These are phyloP conservation scores for Ceratocystis cacaofunesta DNA, from an alignment of 2,329 filamentous ascomycete species.

Conservation along the genomic window DNA sequence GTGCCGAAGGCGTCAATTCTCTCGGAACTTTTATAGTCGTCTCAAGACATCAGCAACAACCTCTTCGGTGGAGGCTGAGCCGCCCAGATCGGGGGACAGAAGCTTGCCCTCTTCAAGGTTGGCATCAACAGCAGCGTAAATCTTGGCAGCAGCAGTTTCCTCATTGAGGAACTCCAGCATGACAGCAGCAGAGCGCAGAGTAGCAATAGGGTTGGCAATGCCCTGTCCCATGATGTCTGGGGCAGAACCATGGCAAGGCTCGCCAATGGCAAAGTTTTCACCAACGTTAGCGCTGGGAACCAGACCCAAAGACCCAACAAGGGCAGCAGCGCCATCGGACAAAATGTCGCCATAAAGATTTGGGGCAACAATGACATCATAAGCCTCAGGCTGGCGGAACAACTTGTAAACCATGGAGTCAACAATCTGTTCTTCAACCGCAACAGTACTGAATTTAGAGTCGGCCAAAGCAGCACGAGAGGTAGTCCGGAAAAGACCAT, in stretches of 20 bases:
- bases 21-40: conserved; percentile 44
- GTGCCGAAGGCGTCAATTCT: no score
- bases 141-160: conserved; percentile 70
- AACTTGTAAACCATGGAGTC: conserved; percentile 99
- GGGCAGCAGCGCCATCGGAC: conserved; percentile 84
- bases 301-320: conserved; percentile 81
- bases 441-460: conserved; percentile 46
- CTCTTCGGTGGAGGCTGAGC: conserved; percentile 69
- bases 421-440: conserved; percentile 92
- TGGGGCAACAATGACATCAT: conserved; percentile 95
- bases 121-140: conserved; percentile 83
- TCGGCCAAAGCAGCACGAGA: conserved; percentile 57
- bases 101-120: conserved; percentile 73
- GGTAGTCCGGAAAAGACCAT: conserved; percentile 82
- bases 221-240: conserved; percentile 88
- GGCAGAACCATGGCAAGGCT: conserved; percentile 92
- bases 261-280: conserved; percentile 85
- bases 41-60: conserved; percentile 76
- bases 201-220: conserved; percentile 94
- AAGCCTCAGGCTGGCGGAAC: conserved; percentile 85
- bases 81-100: conserved; percentile 80
- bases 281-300: conserved; percentile 94
- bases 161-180: conserved; percentile 95
- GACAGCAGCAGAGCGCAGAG: conserved; percentile 72
- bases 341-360: conserved; percentile 97